phyloP scores from a whole-genome alignment of 2,329 filamentous ascomycete genomes.

The Tolypocladium pustulatum region DNA sequence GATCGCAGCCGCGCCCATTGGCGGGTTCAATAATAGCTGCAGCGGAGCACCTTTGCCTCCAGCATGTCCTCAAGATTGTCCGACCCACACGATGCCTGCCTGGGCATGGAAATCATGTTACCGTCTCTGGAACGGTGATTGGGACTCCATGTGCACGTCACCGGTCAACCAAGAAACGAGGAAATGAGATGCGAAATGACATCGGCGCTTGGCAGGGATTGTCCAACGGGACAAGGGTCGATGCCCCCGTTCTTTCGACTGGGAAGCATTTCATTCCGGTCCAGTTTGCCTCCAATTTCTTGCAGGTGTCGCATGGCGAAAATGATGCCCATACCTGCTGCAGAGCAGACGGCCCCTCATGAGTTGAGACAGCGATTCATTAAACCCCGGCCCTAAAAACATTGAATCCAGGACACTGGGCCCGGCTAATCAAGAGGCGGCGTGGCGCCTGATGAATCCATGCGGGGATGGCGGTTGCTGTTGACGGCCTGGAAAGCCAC shows the following conservation, averaged over 20 bases:
- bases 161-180: slow-evolving; percentile 1
- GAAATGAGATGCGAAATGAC: slow-evolving; percentile 10
- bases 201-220: slow-evolving; percentile 1
- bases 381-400: not conserved
- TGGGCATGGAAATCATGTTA: not conserved
- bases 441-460: not conserved
- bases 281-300: not conserved
- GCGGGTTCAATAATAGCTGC: not conserved
- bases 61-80: not conserved
- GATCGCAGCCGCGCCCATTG: not conserved
- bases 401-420: not conserved
- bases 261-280: not conserved
- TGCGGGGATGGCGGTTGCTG: not conserved
- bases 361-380: not conserved
- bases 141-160: slow-evolving; percentile 1
- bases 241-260: not conserved
- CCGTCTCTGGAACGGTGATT: not conserved
- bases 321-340: not conserved
- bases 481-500: not conserved
- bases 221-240: not conserved
- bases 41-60: not conserved
- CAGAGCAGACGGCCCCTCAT: not conserved
- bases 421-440: not conserved
- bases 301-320: slow-evolving; percentile 1
- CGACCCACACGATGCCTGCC: not conserved